Evolutionary conservation across 371 early-diverging fungal species (phyloP).

Genomic region (Mucor piriformis): DNA sequence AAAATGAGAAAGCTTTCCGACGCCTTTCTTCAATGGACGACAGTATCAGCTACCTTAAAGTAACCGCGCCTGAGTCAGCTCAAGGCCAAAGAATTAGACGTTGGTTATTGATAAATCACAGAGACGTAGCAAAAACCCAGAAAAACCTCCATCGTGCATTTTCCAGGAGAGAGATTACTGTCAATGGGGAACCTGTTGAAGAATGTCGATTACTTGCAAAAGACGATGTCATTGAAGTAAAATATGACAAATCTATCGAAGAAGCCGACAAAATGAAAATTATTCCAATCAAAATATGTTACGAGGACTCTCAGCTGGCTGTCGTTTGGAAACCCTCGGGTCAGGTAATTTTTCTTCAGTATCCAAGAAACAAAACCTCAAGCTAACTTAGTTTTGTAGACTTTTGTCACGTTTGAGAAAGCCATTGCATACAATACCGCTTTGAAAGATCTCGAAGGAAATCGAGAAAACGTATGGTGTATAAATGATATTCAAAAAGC

Average conservation of each 20-base stretch:
- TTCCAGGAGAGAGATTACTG: constrained; percentile 43
- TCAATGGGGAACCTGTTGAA: constrained; percentile 49
- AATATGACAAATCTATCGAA: constrained; percentile 43
- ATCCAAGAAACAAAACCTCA: constrained; percentile 10
- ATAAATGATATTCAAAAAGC: constrained; percentile 52
- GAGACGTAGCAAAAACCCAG: constrained; percentile 39
- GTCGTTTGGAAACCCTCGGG: constrained; percentile 61
- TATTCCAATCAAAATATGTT: constrained; percentile 41
- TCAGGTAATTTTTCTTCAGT: constrained; percentile 25
- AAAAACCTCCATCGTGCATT: constrained; percentile 38
- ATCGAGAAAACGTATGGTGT: constrained; percentile 34
- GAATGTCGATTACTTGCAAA: constrained; percentile 45
- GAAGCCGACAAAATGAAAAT: constrained; percentile 34
- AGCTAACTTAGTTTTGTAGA: constrained; percentile 26
- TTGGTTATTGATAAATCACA: constrained; percentile 30
- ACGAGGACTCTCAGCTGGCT: constrained; percentile 54
- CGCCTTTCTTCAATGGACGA: background rate
- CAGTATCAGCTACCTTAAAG: constrained; percentile 8
- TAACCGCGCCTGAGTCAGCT: constrained; percentile 11
- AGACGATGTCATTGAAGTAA: constrained; percentile 48
- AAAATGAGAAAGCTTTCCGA: too few species aligned
- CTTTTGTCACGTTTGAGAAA: constrained; percentile 32
- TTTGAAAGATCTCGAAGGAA: constrained; percentile 22
- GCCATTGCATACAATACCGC: constrained; percentile 25
- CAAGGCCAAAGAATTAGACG: constrained; percentile 25